A percentile compares a stretch with the other conserved stretches of the same genome.
phyloP scores from a whole-genome alignment of 441 rosid genomes.

The Gossypium laxum region DNA sequence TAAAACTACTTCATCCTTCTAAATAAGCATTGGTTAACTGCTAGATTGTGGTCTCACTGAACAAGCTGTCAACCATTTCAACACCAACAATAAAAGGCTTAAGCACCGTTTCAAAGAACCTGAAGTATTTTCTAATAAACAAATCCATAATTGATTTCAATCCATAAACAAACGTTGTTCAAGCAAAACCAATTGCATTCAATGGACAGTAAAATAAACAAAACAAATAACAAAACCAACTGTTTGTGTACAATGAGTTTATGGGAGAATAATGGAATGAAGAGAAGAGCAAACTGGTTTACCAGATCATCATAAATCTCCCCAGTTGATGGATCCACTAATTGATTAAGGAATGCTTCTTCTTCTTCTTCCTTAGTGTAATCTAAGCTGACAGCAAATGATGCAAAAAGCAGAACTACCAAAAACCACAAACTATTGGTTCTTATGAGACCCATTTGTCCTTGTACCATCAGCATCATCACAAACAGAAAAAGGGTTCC shows the following conservation, averaged over 20 bases:
- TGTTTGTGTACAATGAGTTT: not conserved
- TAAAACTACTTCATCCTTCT: not conserved
- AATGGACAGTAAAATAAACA: conserved; percentile 10
- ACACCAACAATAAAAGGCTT: not conserved
- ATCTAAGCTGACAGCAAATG: conserved; percentile 32
- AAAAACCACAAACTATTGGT: conserved; percentile 29
- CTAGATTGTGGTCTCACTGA: not conserved
- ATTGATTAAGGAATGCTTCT: conserved; percentile 24
- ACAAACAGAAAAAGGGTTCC: conserved; percentile 20
- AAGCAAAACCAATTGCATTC: conserved; percentile 3
- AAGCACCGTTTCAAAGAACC: not conserved
- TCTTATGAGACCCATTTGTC: conserved; percentile 36
- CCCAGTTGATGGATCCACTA: conserved; percentile 40
- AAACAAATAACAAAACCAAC: conserved; percentile 1
- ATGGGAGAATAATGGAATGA: not conserved
- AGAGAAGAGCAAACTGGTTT: conserved; percentile 12
- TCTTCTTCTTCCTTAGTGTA: conserved; percentile 30
- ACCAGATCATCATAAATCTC: conserved; percentile 47
- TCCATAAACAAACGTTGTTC: not conserved
- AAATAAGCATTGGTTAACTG: not conserved
- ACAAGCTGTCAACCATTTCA: not conserved
- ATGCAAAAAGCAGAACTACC: conserved; percentile 46
- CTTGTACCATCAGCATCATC: conserved; percentile 34
- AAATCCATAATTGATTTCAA: not conserved
- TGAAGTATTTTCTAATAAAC: not conserved